Evolutionary conservation across 345 rosid species (phyloP).

Genomic region (Psidium friedrichsthalianum): DNA sequence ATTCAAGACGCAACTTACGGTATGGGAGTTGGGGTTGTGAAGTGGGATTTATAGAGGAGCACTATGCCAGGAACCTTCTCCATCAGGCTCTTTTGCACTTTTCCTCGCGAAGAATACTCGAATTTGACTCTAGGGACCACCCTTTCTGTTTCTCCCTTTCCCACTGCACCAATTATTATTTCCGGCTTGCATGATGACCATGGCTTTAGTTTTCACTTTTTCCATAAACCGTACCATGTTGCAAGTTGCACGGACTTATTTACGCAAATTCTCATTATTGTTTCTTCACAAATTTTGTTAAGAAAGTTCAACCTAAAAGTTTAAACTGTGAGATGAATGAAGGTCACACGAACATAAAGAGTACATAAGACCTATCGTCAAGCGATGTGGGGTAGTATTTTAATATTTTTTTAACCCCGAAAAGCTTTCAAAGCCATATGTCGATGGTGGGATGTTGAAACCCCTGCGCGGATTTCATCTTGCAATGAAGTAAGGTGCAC

Average conservation of each 20-base stretch:
- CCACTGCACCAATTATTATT: not conserved
- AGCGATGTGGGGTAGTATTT: not conserved
- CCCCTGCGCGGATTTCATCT: not conserved
- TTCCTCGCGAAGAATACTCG: not conserved
- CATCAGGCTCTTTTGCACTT: not conserved
- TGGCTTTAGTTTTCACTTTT: not conserved
- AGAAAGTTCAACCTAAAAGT: not conserved
- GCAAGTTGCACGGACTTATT: not conserved
- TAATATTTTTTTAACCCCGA: not conserved
- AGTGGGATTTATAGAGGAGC: not conserved
- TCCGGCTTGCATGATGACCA: not conserved
- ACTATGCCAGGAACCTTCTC: not conserved
- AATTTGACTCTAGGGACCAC: not conserved
- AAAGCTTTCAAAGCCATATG: not conserved
- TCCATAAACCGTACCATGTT: not conserved
- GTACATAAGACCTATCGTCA: not conserved
- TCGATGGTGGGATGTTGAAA: not conserved
- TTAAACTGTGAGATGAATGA: rapidly evolving
- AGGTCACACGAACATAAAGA: not conserved
- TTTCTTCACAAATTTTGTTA: not conserved
- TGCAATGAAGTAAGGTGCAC: not conserved
- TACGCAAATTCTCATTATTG: not conserved
- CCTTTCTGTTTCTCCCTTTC: not conserved
- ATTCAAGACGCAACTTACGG: not conserved
- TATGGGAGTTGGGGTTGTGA: not conserved